A percentile compares a stretch with the other conserved stretches of the same genome.
phyloP scores from a whole-genome alignment of 352 stramenopile species.

The Saprolegnia parasitica region DNA sequence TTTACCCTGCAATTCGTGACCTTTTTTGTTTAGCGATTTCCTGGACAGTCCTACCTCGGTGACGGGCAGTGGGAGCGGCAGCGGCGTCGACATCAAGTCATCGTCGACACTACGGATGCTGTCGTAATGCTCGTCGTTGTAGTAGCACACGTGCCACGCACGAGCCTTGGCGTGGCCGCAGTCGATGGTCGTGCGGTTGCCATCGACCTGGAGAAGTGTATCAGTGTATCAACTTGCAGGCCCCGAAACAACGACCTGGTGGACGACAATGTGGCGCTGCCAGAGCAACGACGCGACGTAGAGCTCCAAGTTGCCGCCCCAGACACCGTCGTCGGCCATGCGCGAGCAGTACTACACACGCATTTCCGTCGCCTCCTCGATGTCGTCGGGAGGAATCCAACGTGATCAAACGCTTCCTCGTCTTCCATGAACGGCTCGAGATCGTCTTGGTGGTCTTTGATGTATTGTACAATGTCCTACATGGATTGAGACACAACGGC shows the following conservation, averaged over 20 bases:
- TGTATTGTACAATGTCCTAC: conserved; percentile 65
- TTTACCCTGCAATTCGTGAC: neutral
- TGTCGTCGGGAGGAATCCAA: conserved; percentile 30
- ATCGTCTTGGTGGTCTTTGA: conserved; percentile 61
- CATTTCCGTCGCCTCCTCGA: neutral
- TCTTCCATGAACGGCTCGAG: conserved; percentile 88
- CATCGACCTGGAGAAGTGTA: conserved; percentile 41
- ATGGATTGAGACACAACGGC: neutral
- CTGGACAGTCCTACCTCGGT: neutral
- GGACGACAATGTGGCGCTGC: conserved; percentile 69
- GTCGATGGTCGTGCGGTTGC: conserved; percentile 37
- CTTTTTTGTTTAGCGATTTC: neutral
- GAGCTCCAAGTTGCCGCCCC: conserved; percentile 79
- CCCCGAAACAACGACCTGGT: conserved; percentile 53
- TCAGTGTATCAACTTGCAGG: conserved; percentile 48
- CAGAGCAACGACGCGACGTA: conserved; percentile 68
- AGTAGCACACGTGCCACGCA: conserved; percentile 25
- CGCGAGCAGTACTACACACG: conserved; percentile 57
- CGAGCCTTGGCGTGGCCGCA: conserved; percentile 10
- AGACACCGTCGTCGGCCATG: conserved; percentile 75
- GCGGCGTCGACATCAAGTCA: conserved; percentile 35
- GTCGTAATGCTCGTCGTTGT: conserved; percentile 64
- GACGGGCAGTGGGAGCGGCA: conserved; percentile 49
- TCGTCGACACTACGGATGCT: conserved; percentile 51
- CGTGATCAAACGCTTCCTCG: conserved; percentile 80